A percentile compares a stretch with the other conserved stretches of the same genome.
phyloP scores from a whole-genome alignment of 768 basidiomycete genomes.

The Lentinula sp. region DNA sequence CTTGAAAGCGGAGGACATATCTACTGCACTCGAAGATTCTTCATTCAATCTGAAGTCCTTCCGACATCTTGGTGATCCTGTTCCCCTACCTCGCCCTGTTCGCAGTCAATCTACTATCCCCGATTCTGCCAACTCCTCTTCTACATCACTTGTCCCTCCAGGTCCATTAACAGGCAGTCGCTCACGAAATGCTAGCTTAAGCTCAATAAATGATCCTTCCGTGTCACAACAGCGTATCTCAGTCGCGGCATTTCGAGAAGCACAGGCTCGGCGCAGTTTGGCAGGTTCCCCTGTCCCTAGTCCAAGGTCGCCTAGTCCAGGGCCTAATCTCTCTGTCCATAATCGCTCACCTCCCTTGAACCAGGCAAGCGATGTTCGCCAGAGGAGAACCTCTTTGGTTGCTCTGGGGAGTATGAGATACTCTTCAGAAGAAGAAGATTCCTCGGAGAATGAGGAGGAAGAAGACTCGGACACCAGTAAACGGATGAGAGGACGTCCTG shows the following conservation, averaged over 20 bases:
- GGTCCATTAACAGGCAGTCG: conserved; percentile 35
- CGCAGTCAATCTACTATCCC: conserved; percentile 1
- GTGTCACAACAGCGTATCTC: conserved; percentile 72
- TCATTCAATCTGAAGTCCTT: conserved; percentile 73
- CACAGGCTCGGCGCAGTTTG: conserved; percentile 58
- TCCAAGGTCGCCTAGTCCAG: conserved; percentile 29
- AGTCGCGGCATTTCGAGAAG: conserved; percentile 78
- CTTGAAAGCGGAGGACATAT: conserved; percentile 22
- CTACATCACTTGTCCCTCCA: conserved; percentile 15
- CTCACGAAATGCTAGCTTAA: conserved; percentile 51
- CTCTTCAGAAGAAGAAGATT: conserved; percentile 24
- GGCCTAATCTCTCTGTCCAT: not conserved
- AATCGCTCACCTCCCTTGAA: not conserved
- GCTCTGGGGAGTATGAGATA: not conserved
- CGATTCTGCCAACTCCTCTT: conserved; percentile 12
- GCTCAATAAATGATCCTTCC: conserved; percentile 25
- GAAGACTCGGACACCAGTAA: conserved; percentile 18
- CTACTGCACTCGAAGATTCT: conserved; percentile 19
- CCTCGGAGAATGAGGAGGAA: conserved; percentile 26
- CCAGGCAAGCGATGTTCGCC: not conserved
- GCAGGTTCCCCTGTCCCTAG: conserved; percentile 57
- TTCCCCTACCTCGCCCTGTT: conserved; percentile 20
- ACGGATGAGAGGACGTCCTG: conserved; percentile 17
- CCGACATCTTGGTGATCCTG: conserved; percentile 53
- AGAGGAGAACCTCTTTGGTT: conserved; percentile 3